phyloP scores from a whole-genome alignment of 441 rosid genomes.

The Pelargonium citronellum region DNA sequence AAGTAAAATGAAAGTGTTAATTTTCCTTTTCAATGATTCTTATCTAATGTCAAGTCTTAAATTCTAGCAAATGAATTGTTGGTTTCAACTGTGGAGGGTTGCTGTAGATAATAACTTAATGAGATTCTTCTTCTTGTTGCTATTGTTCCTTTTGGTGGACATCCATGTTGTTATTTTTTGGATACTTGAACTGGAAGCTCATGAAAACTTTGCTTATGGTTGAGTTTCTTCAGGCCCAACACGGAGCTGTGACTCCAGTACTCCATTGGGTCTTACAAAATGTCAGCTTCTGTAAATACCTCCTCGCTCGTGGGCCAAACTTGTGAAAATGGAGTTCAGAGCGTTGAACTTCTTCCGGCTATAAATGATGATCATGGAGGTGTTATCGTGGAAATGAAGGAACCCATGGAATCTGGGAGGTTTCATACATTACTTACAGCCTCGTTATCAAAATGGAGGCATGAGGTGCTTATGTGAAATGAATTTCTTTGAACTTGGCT shows the following conservation, averaged over 20 bases:
- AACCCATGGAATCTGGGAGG: constrained; percentile 43
- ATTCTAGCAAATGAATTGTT: neutral
- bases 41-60: neutral
- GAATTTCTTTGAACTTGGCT: constrained; percentile 1
- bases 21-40: neutral
- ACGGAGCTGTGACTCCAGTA: neutral
- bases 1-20: neutral
- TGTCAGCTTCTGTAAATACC: neutral
- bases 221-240: neutral
- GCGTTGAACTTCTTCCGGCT: constrained; percentile 28
- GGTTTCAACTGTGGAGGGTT: neutral
- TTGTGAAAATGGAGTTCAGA: neutral
- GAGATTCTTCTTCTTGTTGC: neutral
- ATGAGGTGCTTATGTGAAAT: constrained; percentile 40
- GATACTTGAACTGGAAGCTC: neutral
- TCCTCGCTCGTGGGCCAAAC: neutral
- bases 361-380: constrained; percentile 66
- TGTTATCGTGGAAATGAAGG: constrained; percentile 51
- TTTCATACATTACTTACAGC: constrained; percentile 53
- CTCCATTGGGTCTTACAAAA: neutral
- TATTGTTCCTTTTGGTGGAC: neutral
- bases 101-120: too few species aligned
- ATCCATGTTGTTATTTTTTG: neutral
- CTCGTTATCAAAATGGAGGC: constrained; percentile 58
- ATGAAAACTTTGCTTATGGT: neutral